These are phyloP conservation scores for Naganishia liquefaciens DNA, from an alignment of 1,284 basidiomycete species.

Conservation along the genomic window DNA sequence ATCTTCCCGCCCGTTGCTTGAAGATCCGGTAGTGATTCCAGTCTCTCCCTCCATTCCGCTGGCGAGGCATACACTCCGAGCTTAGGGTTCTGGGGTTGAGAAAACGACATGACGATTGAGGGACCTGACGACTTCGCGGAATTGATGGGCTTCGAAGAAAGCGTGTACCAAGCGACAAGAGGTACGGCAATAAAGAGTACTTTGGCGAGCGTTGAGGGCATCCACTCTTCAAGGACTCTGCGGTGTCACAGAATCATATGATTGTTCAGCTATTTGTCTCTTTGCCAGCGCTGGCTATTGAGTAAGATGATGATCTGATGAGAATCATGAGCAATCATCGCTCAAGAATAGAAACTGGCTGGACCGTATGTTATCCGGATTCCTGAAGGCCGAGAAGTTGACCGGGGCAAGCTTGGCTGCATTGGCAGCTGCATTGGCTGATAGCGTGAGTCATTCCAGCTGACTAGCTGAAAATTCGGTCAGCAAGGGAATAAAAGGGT, in stretches of 20 bases:
- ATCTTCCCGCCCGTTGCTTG: conserved; percentile 19
- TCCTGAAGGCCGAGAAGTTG: neutral
- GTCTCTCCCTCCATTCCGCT: conserved; percentile 20
- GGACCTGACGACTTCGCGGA: neutral
- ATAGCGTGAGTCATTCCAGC: too few species aligned
- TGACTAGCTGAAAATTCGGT: too few species aligned
- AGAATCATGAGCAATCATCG: conserved; percentile 8
- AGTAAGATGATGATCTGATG: neutral
- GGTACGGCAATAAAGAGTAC: conserved; percentile 1
- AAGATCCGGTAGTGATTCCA: conserved; percentile 10
- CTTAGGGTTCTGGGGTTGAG: conserved; percentile 18
- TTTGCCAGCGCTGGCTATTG: too few species aligned
- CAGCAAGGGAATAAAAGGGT: too few species aligned
- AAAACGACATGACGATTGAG: neutral
- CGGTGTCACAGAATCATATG: too few species aligned
- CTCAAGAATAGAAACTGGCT: too few species aligned
- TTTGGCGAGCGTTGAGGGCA: conserved; percentile 14
- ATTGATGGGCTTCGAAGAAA: neutral
- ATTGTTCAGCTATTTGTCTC: too few species aligned
- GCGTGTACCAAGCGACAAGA: neutral
- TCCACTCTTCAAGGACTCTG: neutral
- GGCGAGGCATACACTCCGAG: conserved; percentile 16
- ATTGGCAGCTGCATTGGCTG: neutral
- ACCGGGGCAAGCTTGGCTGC: neutral
- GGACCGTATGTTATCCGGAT: neutral